Evolutionary conservation across 306 rosid genomes (phyloP), one percentile per base, ranked within the genome.

Genomic region (Casuarina glauca): DNA sequence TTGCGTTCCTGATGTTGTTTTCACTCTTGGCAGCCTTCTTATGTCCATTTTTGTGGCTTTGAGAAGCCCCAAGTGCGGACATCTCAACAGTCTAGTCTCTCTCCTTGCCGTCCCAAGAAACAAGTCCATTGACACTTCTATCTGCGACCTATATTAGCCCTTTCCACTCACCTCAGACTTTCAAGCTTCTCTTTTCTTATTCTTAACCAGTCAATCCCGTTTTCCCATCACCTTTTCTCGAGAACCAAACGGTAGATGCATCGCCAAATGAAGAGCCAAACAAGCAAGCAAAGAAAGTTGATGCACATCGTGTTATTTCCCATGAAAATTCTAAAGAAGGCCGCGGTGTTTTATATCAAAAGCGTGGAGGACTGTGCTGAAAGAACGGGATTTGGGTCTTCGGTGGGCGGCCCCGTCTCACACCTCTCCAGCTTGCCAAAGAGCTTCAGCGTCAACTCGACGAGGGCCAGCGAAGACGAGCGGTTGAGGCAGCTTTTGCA

Each of bases 311-410:
- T 83, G 54, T 77, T 67, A 35, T 52, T 69, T 70, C 93, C 90
- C 62, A n/a, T 86, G 2, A 75, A 86, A 74, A 81, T 82, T 70
- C 67, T 89, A 63, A 81, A 73, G 73, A 86, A 70, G 80, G 89
- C 80, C 69, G 83, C 81, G 49, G 42, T 86, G 10, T 77, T 84
- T 5, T 89, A 86, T 77, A 26, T 81, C 73, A 87, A 81, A 74
- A 75, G 84, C 5, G 0, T 87, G 76, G 20, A 55, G 3, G 82
- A 50, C 16, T 89, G 85, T 19, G 83, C 88, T 1, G 88, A 86
- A 42, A 82, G 77, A 43, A 38, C 69, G n/a, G 80, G 74, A 41
- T 9, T 54, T 19, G 82, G 81, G 7, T 69, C 52, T 44, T 46
- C 4, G 1, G 77, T 36, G 15, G 38, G 61, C 11, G 17, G 41